These are phyloP conservation scores for Allium sativum DNA, from an alignment of 106 monocot genomes.

Conservation along the genomic window DNA sequence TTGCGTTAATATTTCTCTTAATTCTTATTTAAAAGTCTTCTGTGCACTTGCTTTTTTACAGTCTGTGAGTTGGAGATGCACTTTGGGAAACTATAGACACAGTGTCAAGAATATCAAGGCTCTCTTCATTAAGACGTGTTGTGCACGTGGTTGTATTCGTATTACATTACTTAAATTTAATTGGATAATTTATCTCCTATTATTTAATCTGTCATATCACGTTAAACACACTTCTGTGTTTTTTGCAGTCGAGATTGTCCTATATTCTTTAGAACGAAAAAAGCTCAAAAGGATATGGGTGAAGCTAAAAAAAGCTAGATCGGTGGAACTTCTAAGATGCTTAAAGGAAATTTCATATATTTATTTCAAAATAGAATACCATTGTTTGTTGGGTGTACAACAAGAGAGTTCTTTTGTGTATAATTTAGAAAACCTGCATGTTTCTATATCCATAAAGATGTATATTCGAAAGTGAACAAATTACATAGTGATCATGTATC, in stretches of 20 bases:
- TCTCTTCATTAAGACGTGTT: constrained; percentile 98
- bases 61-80: constrained; percentile 80
- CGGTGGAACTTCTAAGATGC: constrained; percentile 67
- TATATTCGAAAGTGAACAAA: too few relatives aligned
- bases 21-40: too few relatives aligned
- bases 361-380: too few relatives aligned
- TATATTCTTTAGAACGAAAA: constrained; percentile 91
- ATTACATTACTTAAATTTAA: constrained; percentile 1
- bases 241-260: constrained; percentile 86
- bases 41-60: constrained; percentile 11
- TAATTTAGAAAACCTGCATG: too few relatives aligned
- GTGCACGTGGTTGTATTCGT: constrained; percentile 90
- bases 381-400: too few relatives aligned
- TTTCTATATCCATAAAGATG: too few relatives aligned
- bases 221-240: not conserved
- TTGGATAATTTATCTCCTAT: not conserved
- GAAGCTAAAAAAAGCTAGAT: constrained; percentile 80
- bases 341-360: too few relatives aligned
- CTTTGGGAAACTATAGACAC: constrained; percentile 96
- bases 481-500: too few relatives aligned
- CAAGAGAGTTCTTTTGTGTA: too few relatives aligned
- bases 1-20: not conserved
- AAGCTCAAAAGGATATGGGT: constrained; percentile 99
- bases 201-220: not conserved
- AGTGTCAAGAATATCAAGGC: constrained; percentile 98